Evolutionary conservation across 257 asterid species (phyloP), one percentile per base, ranked within the genome.

Genomic region (Fraxinus pennsylvanica): DNA sequence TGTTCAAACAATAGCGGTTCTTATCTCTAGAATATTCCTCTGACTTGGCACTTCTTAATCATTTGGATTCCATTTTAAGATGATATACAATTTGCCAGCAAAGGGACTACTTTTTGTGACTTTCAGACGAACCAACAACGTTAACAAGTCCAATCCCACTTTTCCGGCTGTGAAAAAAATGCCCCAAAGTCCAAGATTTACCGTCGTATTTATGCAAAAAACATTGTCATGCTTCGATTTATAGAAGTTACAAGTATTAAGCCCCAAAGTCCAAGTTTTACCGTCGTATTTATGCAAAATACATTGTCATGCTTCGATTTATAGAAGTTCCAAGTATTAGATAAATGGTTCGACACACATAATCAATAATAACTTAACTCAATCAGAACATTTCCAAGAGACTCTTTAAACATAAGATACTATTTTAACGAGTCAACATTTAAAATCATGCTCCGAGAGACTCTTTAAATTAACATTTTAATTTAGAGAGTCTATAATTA

Each of bases 21-120:
- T 81, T 84, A 78, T 84, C 85, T 74, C 45, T 77, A 65, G 13
- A 39, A 65, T 52, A 77, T 47, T 63, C 69, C 79, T 50, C 74
- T 43, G 68, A 78, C 52, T 71, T 61, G 74, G 29, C 71, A 21
- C 35, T 73, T 73, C 39, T 68, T 47, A 43, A 72, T 71, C 63
- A 81, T 66, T 84, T 54, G 71, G 36, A 63, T 38, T 36, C 77
- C 75, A 65, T 79, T 78, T 74, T 41, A 45, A 74, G 45, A 50
- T 78, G 77, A 78, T 81, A 54, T 33, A 43, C 70, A 76, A 61
- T 81, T 78, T 41, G 57, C 85, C 79, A 81, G 68, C 38, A 77
- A 59, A 59, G n/a, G 25, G 29, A n/a, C 25, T 54, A 54, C 27
- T 19, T n/a, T 6, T 57, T 57, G 63, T 57, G 66, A n/a, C 66